These are phyloP conservation scores for Coniosporium apollinis DNA, from an alignment of 495 filamentous ascomycete genomes.

Conservation along the genomic window DNA sequence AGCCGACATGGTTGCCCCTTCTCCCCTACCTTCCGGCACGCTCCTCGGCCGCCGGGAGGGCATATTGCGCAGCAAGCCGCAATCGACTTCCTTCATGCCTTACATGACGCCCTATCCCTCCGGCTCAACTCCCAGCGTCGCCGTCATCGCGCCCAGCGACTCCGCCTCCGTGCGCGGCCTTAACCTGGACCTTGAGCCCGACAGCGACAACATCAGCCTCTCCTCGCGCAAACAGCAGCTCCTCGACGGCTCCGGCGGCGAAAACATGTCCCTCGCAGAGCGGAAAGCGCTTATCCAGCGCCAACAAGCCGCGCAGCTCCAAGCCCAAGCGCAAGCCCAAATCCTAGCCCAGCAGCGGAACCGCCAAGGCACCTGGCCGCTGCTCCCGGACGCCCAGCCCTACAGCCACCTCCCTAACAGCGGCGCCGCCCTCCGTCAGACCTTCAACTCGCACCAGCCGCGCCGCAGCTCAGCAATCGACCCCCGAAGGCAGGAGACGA, in stretches of 20 bases:
- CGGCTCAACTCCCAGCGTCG: conserved; percentile 15
- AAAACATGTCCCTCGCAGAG: conserved; percentile 60
- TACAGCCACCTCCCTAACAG: conserved; percentile 8
- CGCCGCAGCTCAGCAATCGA: conserved; percentile 27
- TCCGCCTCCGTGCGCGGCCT: conserved; percentile 1
- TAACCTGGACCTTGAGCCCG: no score
- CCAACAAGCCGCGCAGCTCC: conserved; percentile 11
- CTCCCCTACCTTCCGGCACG: conserved; percentile 31
- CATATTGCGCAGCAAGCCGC: conserved; percentile 36
- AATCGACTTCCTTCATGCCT: conserved; percentile 17
- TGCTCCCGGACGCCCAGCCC: neutral
- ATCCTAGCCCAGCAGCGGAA: no score
- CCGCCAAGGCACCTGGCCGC: conserved; percentile 9
- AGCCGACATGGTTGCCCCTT: conserved; percentile 17
- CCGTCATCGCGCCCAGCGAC: conserved; percentile 6
- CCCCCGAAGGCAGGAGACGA: conserved; percentile 34
- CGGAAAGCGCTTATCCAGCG: conserved; percentile 38
- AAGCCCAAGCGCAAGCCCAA: no score
- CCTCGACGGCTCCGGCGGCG: no score
- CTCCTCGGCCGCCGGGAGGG: conserved; percentile 46
- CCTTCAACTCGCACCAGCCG: conserved; percentile 43
- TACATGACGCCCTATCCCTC: conserved; percentile 10
- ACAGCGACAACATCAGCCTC: conserved; percentile 6
- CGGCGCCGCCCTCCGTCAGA: conserved; percentile 8
- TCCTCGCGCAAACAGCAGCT: conserved; percentile 10